Evolutionary conservation across 345 rosid genomes (phyloP).

Genomic region (Salix brachista): DNA sequence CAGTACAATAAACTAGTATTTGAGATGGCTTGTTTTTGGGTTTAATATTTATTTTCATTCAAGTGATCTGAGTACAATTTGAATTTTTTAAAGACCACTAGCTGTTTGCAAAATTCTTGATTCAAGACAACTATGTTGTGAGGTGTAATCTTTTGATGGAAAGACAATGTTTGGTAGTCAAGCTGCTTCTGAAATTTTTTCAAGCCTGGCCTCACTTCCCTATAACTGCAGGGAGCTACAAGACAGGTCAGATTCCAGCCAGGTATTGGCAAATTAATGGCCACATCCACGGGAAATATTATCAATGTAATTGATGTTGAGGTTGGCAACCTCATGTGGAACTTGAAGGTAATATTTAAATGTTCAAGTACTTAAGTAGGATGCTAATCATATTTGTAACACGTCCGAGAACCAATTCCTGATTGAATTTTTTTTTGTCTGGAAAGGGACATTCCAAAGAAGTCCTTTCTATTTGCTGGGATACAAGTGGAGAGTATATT

Average conservation of each 20-base stretch:
- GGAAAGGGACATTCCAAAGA: slow-evolving; percentile 29
- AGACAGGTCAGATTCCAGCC: slow-evolving; percentile 34
- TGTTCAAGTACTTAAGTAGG: neutral
- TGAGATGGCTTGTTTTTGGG: neutral
- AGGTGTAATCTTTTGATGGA: neutral
- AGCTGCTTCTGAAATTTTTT: neutral
- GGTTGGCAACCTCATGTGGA: slow-evolving; percentile 11
- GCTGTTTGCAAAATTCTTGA: neutral
- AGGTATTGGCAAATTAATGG: slow-evolving; percentile 18
- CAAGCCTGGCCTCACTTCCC: neutral
- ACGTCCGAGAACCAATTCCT: neutral
- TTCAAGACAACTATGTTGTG: neutral
- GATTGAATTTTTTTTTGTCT: neutral
- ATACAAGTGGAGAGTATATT: slow-evolving; percentile 23
- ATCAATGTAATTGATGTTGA: slow-evolving; percentile 29
- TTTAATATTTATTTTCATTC: neutral
- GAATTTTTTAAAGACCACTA: too few relatives aligned
- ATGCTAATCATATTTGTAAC: neutral
- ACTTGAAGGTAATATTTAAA: slow-evolving; percentile 19
- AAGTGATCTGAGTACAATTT: neutral
- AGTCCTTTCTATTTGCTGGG: slow-evolving; percentile 32
- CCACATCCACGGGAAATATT: slow-evolving; percentile 21
- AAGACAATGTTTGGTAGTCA: neutral
- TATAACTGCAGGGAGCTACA: slow-evolving; percentile 23
- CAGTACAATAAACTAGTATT: neutral